Evolutionary conservation across 2,329 filamentous ascomycete genomes (phyloP), one percentile per base, ranked within the genome.

Genomic region (Calonectria honghensis): DNA sequence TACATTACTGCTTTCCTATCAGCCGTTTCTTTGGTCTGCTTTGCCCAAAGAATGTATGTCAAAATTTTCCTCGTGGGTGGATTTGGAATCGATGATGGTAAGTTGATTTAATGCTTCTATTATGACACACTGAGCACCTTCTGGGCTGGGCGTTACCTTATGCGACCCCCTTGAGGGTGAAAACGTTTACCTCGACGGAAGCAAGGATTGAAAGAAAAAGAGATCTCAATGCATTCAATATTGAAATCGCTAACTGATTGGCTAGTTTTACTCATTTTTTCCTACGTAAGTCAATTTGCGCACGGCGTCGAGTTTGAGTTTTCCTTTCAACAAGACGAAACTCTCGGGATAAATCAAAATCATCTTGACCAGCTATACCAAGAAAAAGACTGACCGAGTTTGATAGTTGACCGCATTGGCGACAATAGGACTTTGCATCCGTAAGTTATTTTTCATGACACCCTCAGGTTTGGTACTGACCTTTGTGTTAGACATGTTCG

Each of bases 21-120:
- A 50, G 69, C 74, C 0, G 37, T 82, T n/a, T 73, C 74, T 16
- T 54, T 80, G 13, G 41, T 80, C 5, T 79, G 81, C 31, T 75
- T 82, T 51, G 71, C 59, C n/a, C 81, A 82, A 74, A 73, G 79
- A n/a, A 45, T 82, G 18, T 82, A 81, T 59, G 77, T 79, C 41
- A 81, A 81, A 75, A 9, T 78, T 4, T 75, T 76, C 18, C 73
- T 83, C 2, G 66, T 70, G 5, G 76, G 77, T n/a, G 76, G 77
- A 11, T 27, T 82, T 24, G 75, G 79, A 18, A 20, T 80, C 32
- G 81, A 83, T n/a, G 80, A 83, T 71, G 41, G 81, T 82, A 13
- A 73, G 79, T 77, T 61, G 14, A 27, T 67, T 16, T 52, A 20
- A 31, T 6, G 11, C 32, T 59, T 72, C 32, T 63, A 3, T 31